These are phyloP conservation scores for Neofusicoccum ribis DNA, from an alignment of 2,329 filamentous ascomycete species.

Conservation along the genomic window DNA sequence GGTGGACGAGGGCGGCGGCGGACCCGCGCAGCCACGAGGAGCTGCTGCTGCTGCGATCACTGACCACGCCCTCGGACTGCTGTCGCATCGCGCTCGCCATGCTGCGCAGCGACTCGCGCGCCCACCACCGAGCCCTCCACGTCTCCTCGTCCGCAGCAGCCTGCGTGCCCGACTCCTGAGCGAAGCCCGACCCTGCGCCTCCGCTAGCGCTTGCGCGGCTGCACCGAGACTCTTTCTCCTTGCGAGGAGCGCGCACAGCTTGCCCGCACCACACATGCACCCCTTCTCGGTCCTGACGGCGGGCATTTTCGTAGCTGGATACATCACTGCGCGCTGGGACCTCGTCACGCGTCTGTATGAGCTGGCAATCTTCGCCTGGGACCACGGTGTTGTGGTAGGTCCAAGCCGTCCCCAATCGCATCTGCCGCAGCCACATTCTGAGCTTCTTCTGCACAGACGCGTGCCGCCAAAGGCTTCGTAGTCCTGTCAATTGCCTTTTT, in stretches of 20 bases:
- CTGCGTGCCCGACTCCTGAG: not conserved
- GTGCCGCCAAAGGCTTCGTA: constrained; percentile 81
- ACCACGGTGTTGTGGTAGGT: constrained; percentile 93
- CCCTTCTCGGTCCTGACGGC: constrained; percentile 93
- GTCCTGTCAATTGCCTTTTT: constrained; percentile 83
- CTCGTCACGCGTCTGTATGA: constrained; percentile 96
- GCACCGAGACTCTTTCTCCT: not conserved
- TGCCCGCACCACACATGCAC: constrained; percentile 68
- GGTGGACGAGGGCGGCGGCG: not conserved
- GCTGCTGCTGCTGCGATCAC: not conserved
- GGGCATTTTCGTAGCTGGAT: constrained; percentile 98
- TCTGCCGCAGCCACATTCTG: not conserved
- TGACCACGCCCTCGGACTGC: not conserved
- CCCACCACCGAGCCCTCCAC: not conserved
- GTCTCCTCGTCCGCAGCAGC: not conserved
- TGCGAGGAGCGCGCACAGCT: not conserved
- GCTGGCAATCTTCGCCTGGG: constrained; percentile 94
- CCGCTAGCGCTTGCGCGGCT: constrained; percentile 9
- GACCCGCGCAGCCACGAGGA: constrained; percentile 8
- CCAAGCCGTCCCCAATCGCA: not conserved
- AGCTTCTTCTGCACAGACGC: constrained; percentile 57
- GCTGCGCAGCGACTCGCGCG: constrained; percentile 13
- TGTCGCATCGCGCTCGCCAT: constrained; percentile 19
- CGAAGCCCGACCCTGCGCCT: constrained; percentile 6
- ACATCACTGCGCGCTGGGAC: constrained; percentile 99